Evolutionary conservation across 805 yeast genomes (phyloP).

Genomic region (Cyberlindnera misumaiensis): DNA sequence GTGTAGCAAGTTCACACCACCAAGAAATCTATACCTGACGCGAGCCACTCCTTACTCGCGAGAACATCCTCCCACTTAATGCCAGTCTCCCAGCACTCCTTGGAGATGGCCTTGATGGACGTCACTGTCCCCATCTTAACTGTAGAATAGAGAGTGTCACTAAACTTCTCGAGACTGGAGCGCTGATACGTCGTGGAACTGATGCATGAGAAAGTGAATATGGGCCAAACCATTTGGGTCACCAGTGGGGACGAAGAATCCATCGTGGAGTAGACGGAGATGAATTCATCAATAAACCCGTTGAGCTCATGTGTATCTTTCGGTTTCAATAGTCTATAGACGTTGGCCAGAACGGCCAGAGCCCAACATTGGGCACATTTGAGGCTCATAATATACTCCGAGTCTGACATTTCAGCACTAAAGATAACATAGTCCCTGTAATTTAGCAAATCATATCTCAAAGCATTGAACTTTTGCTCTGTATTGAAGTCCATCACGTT

Average conservation of each 20-base stretch:
- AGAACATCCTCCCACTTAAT: slow-evolving; percentile 37
- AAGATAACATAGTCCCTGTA: slow-evolving; percentile 42
- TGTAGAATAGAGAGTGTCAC: slow-evolving; percentile 37
- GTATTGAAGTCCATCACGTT: slow-evolving; percentile 9
- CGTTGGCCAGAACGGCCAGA: slow-evolving; percentile 29
- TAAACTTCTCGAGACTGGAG: slow-evolving; percentile 24
- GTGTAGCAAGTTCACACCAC: slow-evolving; percentile 12
- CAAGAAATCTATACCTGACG: slow-evolving; percentile 44
- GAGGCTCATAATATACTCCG: slow-evolving; percentile 35
- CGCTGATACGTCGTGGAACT: slow-evolving; percentile 31
- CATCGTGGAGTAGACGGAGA: slow-evolving; percentile 39
- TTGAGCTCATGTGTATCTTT: slow-evolving; percentile 25
- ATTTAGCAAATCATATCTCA: slow-evolving; percentile 31
- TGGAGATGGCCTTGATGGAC: slow-evolving; percentile 36
- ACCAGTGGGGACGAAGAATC: slow-evolving; percentile 39
- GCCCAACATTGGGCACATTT: slow-evolving; percentile 56
- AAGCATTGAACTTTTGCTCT: slow-evolving; percentile 24
- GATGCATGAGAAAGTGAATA: slow-evolving; percentile 43
- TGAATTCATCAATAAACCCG: slow-evolving; percentile 38
- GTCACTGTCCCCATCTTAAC: slow-evolving; percentile 50
- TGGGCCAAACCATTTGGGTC: slow-evolving; percentile 62
- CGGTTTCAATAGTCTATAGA: slow-evolving; percentile 27
- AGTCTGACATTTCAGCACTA: slow-evolving; percentile 17
- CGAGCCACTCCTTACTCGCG: slow-evolving; percentile 38
- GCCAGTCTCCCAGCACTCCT: slow-evolving; percentile 41